phyloP scores from a whole-genome alignment of 257 asterid species.

The Primulina eburnea region DNA sequence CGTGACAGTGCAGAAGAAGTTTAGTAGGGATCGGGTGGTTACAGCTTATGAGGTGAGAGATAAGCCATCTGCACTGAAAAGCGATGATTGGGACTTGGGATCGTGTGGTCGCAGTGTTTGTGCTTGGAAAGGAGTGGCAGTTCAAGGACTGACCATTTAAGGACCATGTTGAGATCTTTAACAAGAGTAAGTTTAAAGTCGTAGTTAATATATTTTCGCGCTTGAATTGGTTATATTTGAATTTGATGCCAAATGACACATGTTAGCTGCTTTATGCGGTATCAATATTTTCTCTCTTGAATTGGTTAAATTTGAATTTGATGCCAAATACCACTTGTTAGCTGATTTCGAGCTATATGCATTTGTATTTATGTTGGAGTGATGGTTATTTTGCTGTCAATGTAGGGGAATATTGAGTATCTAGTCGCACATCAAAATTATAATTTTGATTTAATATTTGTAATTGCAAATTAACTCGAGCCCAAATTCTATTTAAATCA shows the following conservation, averaged over 20 bases:
- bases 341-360: background rate
- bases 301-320: slow-evolving; percentile 10
- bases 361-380: background rate
- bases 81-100: slow-evolving; percentile 99
- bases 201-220: background rate
- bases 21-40: slow-evolving; percentile 93
- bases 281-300: slow-evolving; percentile 3
- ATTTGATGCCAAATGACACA: background rate
- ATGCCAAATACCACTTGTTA: background rate
- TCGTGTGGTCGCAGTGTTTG: slow-evolving; percentile 95
- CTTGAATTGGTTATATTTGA: slow-evolving; percentile 12
- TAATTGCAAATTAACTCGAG: background rate
- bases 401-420: background rate
- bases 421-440: background rate
- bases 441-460: no score
- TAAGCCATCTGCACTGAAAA: slow-evolving; percentile 83
- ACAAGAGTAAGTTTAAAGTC: slow-evolving; percentile 59
- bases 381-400: background rate
- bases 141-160: slow-evolving; percentile 98
- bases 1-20: slow-evolving; percentile 95
- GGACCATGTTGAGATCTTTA: slow-evolving; percentile 91
- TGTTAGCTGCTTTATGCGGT: background rate
- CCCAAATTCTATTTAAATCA: background rate
- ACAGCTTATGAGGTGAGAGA: slow-evolving; percentile 98
- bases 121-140: slow-evolving; percentile 99